A percentile compares a stretch with the other conserved stretches of the same genome.
Conservation (phyloP, 208 protist genomes). For the Novymonas esmeraldas region DNA sequence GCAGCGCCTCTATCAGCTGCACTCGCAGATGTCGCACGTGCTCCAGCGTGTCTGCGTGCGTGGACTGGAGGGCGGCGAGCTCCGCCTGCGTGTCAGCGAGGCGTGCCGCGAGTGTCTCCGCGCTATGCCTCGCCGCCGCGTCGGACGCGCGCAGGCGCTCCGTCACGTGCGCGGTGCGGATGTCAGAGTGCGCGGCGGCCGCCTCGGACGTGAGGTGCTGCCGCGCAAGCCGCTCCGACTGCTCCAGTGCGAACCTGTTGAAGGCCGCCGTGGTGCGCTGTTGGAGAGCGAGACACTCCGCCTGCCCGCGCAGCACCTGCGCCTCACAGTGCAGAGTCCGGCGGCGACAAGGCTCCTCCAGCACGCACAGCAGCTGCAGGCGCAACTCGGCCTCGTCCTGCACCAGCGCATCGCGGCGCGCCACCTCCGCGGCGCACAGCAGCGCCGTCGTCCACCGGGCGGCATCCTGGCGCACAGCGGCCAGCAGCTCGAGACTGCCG, state of each 20-base stretch:
- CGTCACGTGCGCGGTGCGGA: not conserved
- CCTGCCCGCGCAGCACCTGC: slow-evolving; percentile 9
- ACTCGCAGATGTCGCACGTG: slow-evolving; percentile 36
- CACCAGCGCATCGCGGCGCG: not conserved
- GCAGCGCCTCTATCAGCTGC: slow-evolving; percentile 52
- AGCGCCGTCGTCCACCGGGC: slow-evolving; percentile 7
- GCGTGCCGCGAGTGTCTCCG: slow-evolving; percentile 1
- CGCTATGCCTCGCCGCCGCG: not conserved
- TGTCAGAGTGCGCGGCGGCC: not conserved
- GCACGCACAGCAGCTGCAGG: slow-evolving; percentile 2
- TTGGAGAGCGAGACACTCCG: not conserved
- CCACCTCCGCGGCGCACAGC: slow-evolving; percentile 5
- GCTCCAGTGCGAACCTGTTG: slow-evolving; percentile 5
- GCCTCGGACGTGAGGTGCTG: slow-evolving; percentile 9
- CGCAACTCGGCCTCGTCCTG: slow-evolving; percentile 14
- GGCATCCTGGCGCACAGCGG: slow-evolving; percentile 6
- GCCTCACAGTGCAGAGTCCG: slow-evolving; percentile 12
- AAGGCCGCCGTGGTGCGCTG: not conserved
- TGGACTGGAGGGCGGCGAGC: not conserved
- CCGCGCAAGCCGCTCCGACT: slow-evolving; percentile 14
- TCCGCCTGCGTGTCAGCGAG: not conserved
- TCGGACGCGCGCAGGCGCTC: not conserved
- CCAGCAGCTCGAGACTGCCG: slow-evolving; percentile 13
- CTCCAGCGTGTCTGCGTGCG: slow-evolving; percentile 19
- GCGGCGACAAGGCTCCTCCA: slow-evolving; percentile 10